These are phyloP conservation scores for Wickerhamiella nectarea DNA, from an alignment of 805 yeast species.

Conservation along the genomic window DNA sequence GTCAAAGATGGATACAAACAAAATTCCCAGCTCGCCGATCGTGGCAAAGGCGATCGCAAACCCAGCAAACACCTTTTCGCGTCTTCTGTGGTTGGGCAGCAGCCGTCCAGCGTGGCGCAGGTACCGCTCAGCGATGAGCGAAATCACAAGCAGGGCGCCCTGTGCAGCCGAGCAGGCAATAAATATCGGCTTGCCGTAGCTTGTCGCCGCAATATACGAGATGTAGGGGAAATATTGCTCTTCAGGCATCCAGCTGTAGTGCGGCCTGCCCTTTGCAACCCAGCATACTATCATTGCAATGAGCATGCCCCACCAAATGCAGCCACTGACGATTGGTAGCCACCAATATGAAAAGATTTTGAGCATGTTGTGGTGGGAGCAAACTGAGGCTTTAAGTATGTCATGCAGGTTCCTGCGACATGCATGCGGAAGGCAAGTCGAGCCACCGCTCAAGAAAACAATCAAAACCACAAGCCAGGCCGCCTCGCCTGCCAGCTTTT, in stretches of 20 bases:
- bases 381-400: not conserved
- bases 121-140: conserved; percentile 47
- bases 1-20: conserved; percentile 62
- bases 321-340: conserved; percentile 51
- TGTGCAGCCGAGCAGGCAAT: conserved; percentile 66
- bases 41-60: conserved; percentile 35
- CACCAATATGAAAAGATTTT: conserved; percentile 23
- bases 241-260: conserved; percentile 39
- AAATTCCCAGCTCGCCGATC: conserved; percentile 57
- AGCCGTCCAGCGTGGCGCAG: conserved; percentile 46
- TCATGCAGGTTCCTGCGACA: not conserved
- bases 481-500: no score
- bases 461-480: no score
- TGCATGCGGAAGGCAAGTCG: not conserved
- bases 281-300: conserved; percentile 65
- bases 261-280: conserved; percentile 70
- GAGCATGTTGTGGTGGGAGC: conserved; percentile 1
- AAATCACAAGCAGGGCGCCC: conserved; percentile 56
- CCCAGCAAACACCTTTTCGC: conserved; percentile 32
- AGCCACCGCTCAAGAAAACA: not conserved
- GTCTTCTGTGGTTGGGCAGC: conserved; percentile 35
- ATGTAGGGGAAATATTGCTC: conserved; percentile 43
- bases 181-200: conserved; percentile 61
- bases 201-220: conserved; percentile 80
- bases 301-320: conserved; percentile 87